These are phyloP conservation scores for Dovyalis caffra DNA, from an alignment of 345 rosid species.

Conservation along the genomic window DNA sequence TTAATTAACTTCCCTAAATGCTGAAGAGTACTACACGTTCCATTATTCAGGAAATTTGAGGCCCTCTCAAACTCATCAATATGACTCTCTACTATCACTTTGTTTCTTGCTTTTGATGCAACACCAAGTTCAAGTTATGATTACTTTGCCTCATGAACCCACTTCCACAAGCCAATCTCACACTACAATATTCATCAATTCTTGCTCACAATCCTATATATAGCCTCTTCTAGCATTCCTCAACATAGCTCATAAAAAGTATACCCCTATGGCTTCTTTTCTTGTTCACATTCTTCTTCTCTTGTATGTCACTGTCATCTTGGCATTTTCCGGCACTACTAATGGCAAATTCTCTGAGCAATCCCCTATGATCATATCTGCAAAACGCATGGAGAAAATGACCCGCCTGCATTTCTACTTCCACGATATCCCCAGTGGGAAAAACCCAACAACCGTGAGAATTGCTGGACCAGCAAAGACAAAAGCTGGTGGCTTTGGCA, in stretches of 20 bases:
- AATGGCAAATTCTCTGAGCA: constrained; percentile 17
- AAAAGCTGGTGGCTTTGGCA: constrained; percentile 12
- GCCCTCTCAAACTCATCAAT: neutral
- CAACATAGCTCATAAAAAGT: neutral
- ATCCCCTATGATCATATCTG: constrained; percentile 2
- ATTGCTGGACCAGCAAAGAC: constrained; percentile 1
- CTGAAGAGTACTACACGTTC: neutral
- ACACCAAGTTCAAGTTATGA: neutral
- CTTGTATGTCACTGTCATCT: constrained; percentile 6
- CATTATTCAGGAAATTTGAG: neutral
- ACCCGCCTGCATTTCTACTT: constrained; percentile 21
- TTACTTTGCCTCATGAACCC: neutral
- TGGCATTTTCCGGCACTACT: neutral
- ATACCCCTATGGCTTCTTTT: neutral
- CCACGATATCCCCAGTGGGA: constrained; percentile 1
- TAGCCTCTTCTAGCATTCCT: neutral
- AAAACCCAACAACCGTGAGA: constrained; percentile 7
- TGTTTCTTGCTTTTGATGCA: neutral
- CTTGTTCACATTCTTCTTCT: constrained; percentile 8
- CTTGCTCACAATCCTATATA: constrained; percentile 1
- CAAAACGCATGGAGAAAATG: constrained; percentile 12
- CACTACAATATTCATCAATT: neutral
- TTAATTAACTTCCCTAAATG: neutral
- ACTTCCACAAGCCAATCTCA: neutral
- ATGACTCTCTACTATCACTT: too few species aligned